Percentiles rank a stretch among this genome's conserved stretches.
These are phyloP conservation scores for Cladosporium sphaerospermum DNA, from an alignment of 2,329 filamentous ascomycete species.

Conservation along the genomic window DNA sequence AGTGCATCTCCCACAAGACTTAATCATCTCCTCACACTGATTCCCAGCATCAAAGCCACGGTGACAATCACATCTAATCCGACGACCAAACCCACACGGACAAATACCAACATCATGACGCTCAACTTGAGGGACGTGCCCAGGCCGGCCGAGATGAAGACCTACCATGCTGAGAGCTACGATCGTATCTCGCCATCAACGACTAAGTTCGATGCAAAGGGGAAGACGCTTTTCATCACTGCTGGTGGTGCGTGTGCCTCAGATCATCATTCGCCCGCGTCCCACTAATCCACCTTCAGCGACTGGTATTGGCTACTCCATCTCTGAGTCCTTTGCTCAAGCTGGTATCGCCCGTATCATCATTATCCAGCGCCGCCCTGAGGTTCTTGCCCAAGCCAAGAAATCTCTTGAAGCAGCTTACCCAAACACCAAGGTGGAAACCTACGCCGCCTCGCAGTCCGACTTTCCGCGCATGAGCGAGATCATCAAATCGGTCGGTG, in stretches of 20 bases:
- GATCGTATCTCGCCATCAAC: constrained; percentile 18
- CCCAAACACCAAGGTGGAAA: constrained; percentile 27
- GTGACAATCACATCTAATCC: too few relatives aligned
- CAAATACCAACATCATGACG: neutral
- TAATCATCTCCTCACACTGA: too few relatives aligned
- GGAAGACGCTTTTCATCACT: constrained; percentile 23
- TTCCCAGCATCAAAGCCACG: too few relatives aligned
- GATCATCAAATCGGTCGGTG: constrained; percentile 26
- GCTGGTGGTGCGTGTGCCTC: constrained; percentile 13
- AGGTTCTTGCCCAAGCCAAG: constrained; percentile 34
- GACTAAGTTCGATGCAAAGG: constrained; percentile 18
- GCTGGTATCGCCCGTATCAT: constrained; percentile 18
- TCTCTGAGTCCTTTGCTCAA: constrained; percentile 20
- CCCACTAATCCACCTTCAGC: constrained; percentile 1
- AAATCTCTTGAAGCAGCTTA: constrained; percentile 31
- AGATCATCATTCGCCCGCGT: neutral
- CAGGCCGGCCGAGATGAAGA: constrained; percentile 15
- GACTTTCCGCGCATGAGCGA: constrained; percentile 24
- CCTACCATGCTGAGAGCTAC: constrained; percentile 19
- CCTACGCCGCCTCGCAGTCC: constrained; percentile 26
- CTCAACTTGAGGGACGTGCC: neutral
- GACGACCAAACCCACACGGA: too few relatives aligned
- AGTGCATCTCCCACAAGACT: too few relatives aligned
- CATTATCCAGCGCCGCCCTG: constrained; percentile 21
- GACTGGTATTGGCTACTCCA: constrained; percentile 21